Conservation (phyloP, 1,284 basidiomycete genomes). For the Mrakiaceae sp. region DNA sequence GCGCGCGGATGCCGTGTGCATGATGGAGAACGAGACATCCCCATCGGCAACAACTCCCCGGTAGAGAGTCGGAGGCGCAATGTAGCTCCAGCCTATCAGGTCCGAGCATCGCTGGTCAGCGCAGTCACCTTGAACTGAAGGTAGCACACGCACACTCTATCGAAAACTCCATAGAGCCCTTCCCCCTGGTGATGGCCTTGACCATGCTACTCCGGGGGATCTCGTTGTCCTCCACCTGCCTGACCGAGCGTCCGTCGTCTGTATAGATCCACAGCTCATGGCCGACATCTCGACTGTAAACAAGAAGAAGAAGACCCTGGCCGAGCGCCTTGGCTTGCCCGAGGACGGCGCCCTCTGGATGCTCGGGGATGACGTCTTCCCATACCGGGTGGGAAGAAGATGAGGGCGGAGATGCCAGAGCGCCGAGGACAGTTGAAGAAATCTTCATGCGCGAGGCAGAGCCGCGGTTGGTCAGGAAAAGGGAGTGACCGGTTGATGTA, state of each 20-base stretch:
- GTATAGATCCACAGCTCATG: constrained; percentile 14
- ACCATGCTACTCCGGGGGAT: constrained; percentile 1
- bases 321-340: neutral
- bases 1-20: constrained; percentile 4
- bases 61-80: constrained; percentile 12
- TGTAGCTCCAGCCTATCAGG: constrained; percentile 6
- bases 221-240: constrained; percentile 5
- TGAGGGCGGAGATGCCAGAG: neutral
- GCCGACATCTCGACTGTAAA: constrained; percentile 9
- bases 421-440: neutral
- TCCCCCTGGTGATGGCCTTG: neutral
- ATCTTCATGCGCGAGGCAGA: neutral
- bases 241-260: constrained; percentile 3
- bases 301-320: constrained; percentile 7
- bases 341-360: constrained; percentile 5
- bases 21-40: constrained; percentile 6
- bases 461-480: constrained; percentile 3
- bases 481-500: neutral
- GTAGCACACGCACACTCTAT: constrained; percentile 6
- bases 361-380: constrained; percentile 3
- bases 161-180: constrained; percentile 3
- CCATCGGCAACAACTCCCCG: constrained; percentile 12
- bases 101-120: neutral
- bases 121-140: neutral
- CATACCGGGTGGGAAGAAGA: neutral